Base-by-base conservation (phyloP, 1,139 yeast genomes). In the Spencermartinsiella ligniputridi region DNA sequence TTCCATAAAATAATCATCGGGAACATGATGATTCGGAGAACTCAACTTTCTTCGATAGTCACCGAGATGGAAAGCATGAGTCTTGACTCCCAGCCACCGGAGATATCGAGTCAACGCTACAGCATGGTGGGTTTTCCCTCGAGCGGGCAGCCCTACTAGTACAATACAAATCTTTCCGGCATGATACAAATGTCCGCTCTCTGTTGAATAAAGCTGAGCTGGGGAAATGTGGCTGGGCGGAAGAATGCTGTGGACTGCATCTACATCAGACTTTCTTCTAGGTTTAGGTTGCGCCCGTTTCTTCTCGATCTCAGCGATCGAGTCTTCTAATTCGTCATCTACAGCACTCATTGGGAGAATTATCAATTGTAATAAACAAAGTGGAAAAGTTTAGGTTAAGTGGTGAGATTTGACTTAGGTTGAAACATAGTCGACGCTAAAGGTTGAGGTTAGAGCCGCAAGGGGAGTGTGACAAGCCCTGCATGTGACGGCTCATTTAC, bases 111-210 rank as follows among this genome's bases (percentile, higher is more conserved):
- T 89, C 51, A 92, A 74, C 11, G 96, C 83, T 20, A 90, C 97
- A 5, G 96, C 84, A 47, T 90, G 74, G 62, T 90, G 92, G 1
- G 98, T 92, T 63, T 92, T 92, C 4, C 98, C 97, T 44, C 98
- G 75, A 1, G 97, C 98, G 1, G 99, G 98, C 50, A 90, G 73
- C 0, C 99, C 99, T 4, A 88, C 95, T 54, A 92, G 73, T 9
- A 85, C 88, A 48, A 92, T 83, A 59, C 95, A 81, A 43, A 92
- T 82, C 60, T 89, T 87, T 3, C 98, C 98, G 3, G 98, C 97
- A 59, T 92, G 97, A 68, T 87, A 92, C 57, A 94, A 71, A 50
- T 88, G 74, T 0, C 97, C 97, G 0, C 89, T 79, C 52, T 88
- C 96, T 0, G 97, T 90, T 12, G 94, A 81, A 61, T 90, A 90